phyloP scores from a whole-genome alignment of 2,329 filamentous ascomycete genomes.

The Aspergillus niger region DNA sequence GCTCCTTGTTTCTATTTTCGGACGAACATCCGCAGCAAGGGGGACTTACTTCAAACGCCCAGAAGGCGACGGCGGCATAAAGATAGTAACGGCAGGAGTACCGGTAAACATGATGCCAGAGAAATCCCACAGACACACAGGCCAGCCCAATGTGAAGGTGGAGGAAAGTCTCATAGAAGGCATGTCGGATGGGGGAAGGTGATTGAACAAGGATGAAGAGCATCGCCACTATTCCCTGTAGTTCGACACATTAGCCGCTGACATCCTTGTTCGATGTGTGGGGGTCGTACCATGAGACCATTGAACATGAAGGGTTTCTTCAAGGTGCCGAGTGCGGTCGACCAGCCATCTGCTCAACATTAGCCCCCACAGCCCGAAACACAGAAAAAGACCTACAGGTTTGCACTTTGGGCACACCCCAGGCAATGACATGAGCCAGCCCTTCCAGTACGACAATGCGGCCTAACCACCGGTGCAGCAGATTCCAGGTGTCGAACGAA shows the following conservation, averaged over 20 bases:
- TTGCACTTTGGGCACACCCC: conserved; percentile 68
- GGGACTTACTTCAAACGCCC: conserved; percentile 63
- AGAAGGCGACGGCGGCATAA: conserved; percentile 71
- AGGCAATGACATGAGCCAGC: conserved; percentile 70
- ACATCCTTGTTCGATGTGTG: background rate
- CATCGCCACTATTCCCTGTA: background rate
- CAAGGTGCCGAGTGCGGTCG: background rate
- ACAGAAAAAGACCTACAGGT: conserved; percentile 19
- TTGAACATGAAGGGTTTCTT: conserved; percentile 11
- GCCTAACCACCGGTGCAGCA: conserved; percentile 77
- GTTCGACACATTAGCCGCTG: too few species aligned
- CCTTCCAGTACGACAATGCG: conserved; percentile 69
- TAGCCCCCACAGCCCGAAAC: background rate
- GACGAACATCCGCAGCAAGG: background rate
- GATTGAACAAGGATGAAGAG: conserved; percentile 49
- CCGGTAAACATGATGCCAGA: conserved; percentile 74
- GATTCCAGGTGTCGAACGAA: conserved; percentile 45
- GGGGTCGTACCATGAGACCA: conserved; percentile 45
- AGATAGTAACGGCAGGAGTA: conserved; percentile 73
- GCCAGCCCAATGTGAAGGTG: conserved; percentile 79
- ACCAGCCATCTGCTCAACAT: conserved; percentile 15
- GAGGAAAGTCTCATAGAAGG: conserved; percentile 95
- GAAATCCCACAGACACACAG: conserved; percentile 65
- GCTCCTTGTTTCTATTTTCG: background rate
- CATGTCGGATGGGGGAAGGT: conserved; percentile 78